phyloP scores from a whole-genome alignment of 345 rosid species.

The Eucalyptus globulus region DNA sequence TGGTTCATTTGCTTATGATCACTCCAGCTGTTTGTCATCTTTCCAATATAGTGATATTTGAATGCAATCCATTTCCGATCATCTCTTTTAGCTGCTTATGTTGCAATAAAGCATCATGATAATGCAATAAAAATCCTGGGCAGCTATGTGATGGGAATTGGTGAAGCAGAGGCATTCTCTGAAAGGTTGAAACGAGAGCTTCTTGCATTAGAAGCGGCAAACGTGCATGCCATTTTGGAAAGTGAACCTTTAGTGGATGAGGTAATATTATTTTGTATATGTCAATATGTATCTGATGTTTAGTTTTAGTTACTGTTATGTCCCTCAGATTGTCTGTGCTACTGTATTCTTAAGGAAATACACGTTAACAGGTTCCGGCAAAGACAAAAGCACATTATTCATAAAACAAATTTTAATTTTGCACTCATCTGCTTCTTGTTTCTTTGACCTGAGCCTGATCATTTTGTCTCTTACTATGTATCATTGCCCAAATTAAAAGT shows the following conservation, averaged over 20 bases:
- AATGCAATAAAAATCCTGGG: neutral
- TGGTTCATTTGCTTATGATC: neutral
- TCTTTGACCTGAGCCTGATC: neutral
- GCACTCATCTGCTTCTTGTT: neutral
- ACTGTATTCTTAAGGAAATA: neutral
- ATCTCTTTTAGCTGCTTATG: neutral
- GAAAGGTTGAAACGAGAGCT: slow-evolving; percentile 97
- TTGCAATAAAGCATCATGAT: neutral
- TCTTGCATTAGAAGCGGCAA: slow-evolving; percentile 97
- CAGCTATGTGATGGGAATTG: slow-evolving; percentile 98
- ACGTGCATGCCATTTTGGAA: slow-evolving; percentile 98
- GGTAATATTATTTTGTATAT: slow-evolving; percentile 23
- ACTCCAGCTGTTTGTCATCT: neutral
- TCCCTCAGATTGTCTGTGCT: neutral
- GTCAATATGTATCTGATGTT: neutral
- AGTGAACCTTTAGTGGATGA: slow-evolving; percentile 90
- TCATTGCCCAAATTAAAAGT: neutral
- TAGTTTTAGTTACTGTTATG: neutral
- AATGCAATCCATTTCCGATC: neutral
- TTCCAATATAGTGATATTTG: neutral
- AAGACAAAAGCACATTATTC: neutral
- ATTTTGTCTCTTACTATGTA: neutral
- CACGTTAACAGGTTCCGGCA: neutral
- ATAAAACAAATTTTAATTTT: neutral
- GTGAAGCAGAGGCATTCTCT: slow-evolving; percentile 98